These are phyloP conservation scores for Ganoderma boninense DNA, from an alignment of 1,284 basidiomycete genomes.

Conservation along the genomic window DNA sequence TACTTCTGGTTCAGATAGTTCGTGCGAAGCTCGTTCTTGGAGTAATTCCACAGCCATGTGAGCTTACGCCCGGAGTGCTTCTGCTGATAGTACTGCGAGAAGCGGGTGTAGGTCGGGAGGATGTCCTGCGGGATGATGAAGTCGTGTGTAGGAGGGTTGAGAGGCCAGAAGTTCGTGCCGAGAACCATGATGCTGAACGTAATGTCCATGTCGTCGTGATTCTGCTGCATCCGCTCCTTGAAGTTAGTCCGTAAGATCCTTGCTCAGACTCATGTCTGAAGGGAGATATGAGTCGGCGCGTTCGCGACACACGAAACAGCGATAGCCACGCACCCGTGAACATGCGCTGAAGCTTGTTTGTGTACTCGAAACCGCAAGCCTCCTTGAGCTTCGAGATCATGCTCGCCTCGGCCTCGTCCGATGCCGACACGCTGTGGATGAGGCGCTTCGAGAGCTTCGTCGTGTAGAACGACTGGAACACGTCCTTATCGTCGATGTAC, in stretches of 20 bases:
- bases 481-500: conserved; percentile 99
- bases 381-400: conserved; percentile 99
- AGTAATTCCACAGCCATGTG: conserved; percentile 98
- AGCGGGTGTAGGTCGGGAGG: conserved; percentile 88
- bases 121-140: conserved; percentile 93
- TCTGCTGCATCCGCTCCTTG: conserved; percentile 93
- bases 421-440: conserved; percentile 92
- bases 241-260: conserved; percentile 97
- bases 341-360: conserved; percentile 98
- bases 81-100: conserved; percentile 93
- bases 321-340: conserved; percentile 78
- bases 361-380: conserved; percentile 98
- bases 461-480: conserved; percentile 99
- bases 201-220: conserved; percentile 86
- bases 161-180: conserved; percentile 96
- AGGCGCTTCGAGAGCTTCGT: conserved; percentile 96
- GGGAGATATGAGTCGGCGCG: conserved; percentile 16
- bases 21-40: conserved; percentile 94
- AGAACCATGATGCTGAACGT: conserved; percentile 95
- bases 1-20: conserved; percentile 95
- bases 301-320: neutral
- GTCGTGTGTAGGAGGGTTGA: conserved; percentile 84
- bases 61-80: conserved; percentile 96
- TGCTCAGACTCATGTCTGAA: conserved; percentile 93
- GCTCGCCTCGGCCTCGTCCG: conserved; percentile 95